A percentile compares a stretch with the other conserved stretches of the same genome.
Evolutionary conservation across 2,329 filamentous ascomycete genomes (phyloP).

Genomic region (Drechslera avenae): DNA sequence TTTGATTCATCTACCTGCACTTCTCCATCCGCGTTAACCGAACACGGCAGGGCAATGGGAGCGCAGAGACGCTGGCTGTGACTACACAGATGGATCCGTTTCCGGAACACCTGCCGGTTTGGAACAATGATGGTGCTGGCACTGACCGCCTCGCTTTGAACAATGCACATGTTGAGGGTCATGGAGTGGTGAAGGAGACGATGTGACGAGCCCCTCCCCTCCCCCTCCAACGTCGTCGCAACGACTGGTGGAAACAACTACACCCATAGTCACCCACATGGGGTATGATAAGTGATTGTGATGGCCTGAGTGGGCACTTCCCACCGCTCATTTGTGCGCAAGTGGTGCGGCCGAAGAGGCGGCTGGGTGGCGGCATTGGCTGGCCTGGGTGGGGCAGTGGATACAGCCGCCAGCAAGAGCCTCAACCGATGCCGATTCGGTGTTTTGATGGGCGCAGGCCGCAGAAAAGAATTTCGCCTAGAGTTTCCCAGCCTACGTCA

Average conservation of each 20-base stretch:
- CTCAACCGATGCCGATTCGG: constrained; percentile 24
- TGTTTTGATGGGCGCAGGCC: constrained; percentile 9
- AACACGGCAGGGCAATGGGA: not conserved
- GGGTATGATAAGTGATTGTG: not conserved
- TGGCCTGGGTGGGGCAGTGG: constrained; percentile 26
- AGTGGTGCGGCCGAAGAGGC: constrained; percentile 20
- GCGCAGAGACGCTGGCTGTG: constrained; percentile 1
- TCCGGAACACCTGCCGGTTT: constrained; percentile 12
- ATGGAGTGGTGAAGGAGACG: not conserved
- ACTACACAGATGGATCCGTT: not conserved
- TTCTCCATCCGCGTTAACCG: constrained; percentile 8
- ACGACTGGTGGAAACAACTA: constrained; percentile 10
- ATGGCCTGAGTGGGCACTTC: constrained; percentile 22
- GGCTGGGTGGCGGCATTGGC: constrained; percentile 28
- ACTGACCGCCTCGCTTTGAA: constrained; percentile 8
- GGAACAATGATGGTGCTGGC: constrained; percentile 3
- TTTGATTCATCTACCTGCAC: constrained; percentile 1
- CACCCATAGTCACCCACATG: constrained; percentile 2
- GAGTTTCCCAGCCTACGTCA: constrained; percentile 34
- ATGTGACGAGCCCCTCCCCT: not conserved
- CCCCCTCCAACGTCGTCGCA: not conserved
- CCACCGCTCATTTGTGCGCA: constrained; percentile 25
- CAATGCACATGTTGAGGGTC: not conserved
- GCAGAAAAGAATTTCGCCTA: constrained; percentile 36
- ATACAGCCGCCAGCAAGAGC: constrained; percentile 27